Evolutionary conservation across 257 asterid species (phyloP).

Genomic region (Solanum piurae): DNA sequence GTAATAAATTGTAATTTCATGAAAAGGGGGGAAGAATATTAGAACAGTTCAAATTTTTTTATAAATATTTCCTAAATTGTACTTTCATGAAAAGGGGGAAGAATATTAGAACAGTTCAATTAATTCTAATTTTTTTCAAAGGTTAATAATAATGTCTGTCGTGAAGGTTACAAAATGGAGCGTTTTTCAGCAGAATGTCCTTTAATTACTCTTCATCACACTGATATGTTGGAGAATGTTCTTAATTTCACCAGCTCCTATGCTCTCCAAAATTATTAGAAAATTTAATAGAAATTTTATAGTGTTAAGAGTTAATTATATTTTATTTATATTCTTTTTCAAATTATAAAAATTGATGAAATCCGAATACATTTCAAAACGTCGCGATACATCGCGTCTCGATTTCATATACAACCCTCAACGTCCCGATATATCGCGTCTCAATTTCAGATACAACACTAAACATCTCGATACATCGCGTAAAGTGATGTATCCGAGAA

Average conservation of each 20-base stretch:
- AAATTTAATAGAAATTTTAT: too few species aligned
- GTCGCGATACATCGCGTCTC: too few species aligned
- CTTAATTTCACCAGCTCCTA: background rate
- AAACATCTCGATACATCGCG: fast-evolving
- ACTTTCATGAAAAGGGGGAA: background rate
- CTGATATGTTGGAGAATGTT: background rate
- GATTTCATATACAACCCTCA: too few species aligned
- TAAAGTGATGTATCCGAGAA: background rate
- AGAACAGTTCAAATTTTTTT: background rate
- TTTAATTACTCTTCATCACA: background rate
- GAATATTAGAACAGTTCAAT: background rate
- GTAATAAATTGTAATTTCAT: background rate
- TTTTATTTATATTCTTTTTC: too few species aligned
- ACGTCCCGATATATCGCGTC: too few species aligned
- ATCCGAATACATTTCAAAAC: too few species aligned
- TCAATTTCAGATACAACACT: too few species aligned
- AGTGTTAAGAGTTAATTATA: too few species aligned
- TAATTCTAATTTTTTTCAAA: background rate
- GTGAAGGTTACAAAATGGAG: background rate
- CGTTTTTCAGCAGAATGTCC: background rate
- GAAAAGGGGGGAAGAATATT: background rate
- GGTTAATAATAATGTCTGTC: background rate
- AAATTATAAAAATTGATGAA: too few species aligned
- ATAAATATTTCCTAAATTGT: background rate
- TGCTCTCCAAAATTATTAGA: background rate